Conservation (phyloP, 2,329 filamentous ascomycete genomes). For the Pyricularia pennisetigena region DNA sequence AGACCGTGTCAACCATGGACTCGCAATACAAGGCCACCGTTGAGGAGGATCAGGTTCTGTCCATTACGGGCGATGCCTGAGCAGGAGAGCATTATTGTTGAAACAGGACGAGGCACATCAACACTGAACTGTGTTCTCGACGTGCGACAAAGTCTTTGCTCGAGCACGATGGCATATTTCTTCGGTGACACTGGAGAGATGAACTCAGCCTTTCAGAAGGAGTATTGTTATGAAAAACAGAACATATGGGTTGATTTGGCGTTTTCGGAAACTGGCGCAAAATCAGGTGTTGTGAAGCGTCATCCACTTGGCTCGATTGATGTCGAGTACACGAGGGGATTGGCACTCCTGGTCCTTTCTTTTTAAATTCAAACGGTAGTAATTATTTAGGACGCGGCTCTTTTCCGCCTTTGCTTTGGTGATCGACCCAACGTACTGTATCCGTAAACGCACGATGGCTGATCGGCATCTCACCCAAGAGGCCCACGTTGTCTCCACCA, state of each 20-base stretch:
- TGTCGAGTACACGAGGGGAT: background rate
- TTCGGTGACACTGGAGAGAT: background rate
- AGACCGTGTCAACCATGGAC: slow-evolving; percentile 55
- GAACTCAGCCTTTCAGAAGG: background rate
- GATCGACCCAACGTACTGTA: background rate
- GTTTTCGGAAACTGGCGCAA: background rate
- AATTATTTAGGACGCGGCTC: background rate
- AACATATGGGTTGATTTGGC: background rate
- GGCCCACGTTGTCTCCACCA: background rate
- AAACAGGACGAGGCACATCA: background rate
- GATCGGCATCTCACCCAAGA: background rate
- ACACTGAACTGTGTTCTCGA: background rate
- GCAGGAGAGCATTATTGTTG: background rate
- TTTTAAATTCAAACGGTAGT: background rate
- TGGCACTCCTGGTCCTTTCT: background rate
- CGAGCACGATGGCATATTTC: background rate
- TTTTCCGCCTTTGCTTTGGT: background rate
- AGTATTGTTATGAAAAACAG: background rate
- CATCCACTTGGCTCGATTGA: background rate
- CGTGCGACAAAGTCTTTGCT: background rate
- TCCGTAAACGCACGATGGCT: background rate
- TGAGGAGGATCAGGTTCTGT: slow-evolving; percentile 67
- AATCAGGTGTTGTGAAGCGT: background rate
- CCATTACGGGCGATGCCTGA: slow-evolving; percentile 19
- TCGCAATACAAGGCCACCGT: slow-evolving; percentile 52